These are phyloP conservation scores for Gliomastix tumulicola DNA, from an alignment of 2,329 filamentous ascomycete genomes.

Conservation along the genomic window DNA sequence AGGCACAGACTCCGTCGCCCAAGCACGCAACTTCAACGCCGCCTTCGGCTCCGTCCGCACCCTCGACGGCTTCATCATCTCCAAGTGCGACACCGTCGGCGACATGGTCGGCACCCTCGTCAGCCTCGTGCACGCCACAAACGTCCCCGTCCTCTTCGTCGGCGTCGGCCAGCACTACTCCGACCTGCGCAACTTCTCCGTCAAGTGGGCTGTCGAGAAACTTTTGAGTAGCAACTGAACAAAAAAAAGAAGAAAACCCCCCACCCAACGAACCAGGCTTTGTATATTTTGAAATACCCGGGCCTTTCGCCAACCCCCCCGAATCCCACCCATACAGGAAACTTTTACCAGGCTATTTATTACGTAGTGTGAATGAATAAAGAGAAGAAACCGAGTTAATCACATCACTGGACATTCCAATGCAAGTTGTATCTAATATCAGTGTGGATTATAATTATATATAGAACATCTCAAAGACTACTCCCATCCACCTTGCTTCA, in stretches of 20 bases:
- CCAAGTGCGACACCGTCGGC: conserved; percentile 98
- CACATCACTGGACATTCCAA: too few relatives aligned
- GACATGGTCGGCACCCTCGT: conserved; percentile 96
- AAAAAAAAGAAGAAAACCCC: not conserved
- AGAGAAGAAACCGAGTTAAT: too few relatives aligned
- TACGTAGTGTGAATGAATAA: too few relatives aligned
- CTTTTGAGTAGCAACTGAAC: conserved; percentile 39
- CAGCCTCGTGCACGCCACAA: conserved; percentile 94
- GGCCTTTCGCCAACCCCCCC: too few relatives aligned
- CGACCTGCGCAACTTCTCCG: conserved; percentile 61
- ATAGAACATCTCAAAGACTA: not conserved
- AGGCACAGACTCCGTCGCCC: conserved; percentile 89
- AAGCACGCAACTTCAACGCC: conserved; percentile 93
- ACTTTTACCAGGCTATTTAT: too few relatives aligned
- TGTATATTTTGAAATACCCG: too few relatives aligned
- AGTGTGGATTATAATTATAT: conserved; percentile 3
- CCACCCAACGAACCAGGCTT: too few relatives aligned
- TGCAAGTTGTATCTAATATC: too few relatives aligned
- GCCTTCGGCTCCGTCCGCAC: conserved; percentile 76
- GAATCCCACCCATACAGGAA: too few relatives aligned
- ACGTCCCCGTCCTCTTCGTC: conserved; percentile 91
- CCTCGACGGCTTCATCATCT: conserved; percentile 96
- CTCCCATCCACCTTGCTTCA: too few relatives aligned
- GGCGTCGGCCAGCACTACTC: conserved; percentile 66
- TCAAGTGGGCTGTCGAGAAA: conserved; percentile 63